These are phyloP conservation scores for Microthyrium microscopicum DNA, from an alignment of 2,329 filamentous ascomycete species.

Conservation along the genomic window DNA sequence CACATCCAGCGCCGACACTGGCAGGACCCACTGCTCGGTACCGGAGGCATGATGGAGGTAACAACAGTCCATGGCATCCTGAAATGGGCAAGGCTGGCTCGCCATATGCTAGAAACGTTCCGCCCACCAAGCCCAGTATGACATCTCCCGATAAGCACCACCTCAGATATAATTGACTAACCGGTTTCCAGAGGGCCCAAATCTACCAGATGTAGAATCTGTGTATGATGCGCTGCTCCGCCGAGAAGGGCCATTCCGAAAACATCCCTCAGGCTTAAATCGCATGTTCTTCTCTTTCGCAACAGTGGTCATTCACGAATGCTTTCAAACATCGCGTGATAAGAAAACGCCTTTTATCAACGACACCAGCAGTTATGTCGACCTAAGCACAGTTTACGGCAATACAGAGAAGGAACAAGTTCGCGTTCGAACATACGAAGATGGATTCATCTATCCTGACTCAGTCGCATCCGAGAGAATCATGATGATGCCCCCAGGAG, in stretches of 20 bases:
- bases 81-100: conserved; percentile 37
- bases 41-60: conserved; percentile 27
- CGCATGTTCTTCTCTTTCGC: conserved; percentile 31
- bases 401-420: conserved; percentile 27
- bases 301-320: conserved; percentile 31
- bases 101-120: conserved; percentile 28
- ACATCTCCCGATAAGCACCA: neutral
- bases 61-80: conserved; percentile 31
- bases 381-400: conserved; percentile 30
- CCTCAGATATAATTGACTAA: neutral
- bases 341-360: conserved; percentile 27
- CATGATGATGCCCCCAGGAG: conserved; percentile 32
- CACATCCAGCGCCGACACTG: conserved; percentile 31
- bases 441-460: conserved; percentile 27
- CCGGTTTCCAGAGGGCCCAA: conserved; percentile 28
- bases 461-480: conserved; percentile 28
- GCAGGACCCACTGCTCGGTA: conserved; percentile 30
- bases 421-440: conserved; percentile 26
- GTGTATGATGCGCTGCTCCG: conserved; percentile 30
- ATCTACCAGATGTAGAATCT: conserved; percentile 30
- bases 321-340: conserved; percentile 27
- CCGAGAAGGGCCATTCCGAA: conserved; percentile 22
- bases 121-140: conserved; percentile 25
- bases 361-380: conserved; percentile 31
- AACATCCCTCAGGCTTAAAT: conserved; percentile 29